These are phyloP conservation scores for Buddleja alternifolia DNA, from an alignment of 257 asterid species.

Conservation along the genomic window DNA sequence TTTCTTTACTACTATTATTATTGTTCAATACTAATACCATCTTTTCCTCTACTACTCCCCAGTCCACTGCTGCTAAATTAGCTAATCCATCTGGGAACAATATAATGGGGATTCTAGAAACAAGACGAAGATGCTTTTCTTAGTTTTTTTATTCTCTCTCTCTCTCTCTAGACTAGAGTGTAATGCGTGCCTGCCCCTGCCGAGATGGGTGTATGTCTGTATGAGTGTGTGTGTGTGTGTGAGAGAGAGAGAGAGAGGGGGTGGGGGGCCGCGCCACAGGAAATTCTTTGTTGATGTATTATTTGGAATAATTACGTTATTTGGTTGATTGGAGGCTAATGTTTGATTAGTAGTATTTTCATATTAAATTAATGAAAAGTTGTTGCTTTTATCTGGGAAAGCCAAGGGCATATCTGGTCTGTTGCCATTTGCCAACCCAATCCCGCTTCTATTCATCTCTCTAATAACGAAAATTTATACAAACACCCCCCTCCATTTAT, in stretches of 20 bases:
- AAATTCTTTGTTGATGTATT: too few species aligned
- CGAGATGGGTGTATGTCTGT: too few species aligned
- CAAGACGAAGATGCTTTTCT: constrained; percentile 11
- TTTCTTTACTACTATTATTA: neutral
- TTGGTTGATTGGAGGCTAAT: too few species aligned
- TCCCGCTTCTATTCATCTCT: too few species aligned
- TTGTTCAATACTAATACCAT: constrained; percentile 35
- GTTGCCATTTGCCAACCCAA: neutral
- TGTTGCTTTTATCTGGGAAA: constrained; percentile 29
- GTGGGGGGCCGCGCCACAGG: too few species aligned
- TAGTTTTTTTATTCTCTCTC: neutral
- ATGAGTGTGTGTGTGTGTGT: too few species aligned
- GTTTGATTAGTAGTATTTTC: neutral
- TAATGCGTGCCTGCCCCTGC: too few species aligned
- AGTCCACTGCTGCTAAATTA: neutral
- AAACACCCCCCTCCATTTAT: too few species aligned
- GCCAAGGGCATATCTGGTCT: constrained; percentile 14
- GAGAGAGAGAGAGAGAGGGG: neutral
- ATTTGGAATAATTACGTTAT: too few species aligned
- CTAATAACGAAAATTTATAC: too few species aligned
- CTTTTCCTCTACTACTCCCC: too few species aligned
- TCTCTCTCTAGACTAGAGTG: too few species aligned
- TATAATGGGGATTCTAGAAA: neutral
- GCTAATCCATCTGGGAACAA: neutral
- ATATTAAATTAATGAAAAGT: constrained; percentile 2